phyloP scores from a whole-genome alignment of 768 basidiomycete genomes.

The Boletus sp. region DNA sequence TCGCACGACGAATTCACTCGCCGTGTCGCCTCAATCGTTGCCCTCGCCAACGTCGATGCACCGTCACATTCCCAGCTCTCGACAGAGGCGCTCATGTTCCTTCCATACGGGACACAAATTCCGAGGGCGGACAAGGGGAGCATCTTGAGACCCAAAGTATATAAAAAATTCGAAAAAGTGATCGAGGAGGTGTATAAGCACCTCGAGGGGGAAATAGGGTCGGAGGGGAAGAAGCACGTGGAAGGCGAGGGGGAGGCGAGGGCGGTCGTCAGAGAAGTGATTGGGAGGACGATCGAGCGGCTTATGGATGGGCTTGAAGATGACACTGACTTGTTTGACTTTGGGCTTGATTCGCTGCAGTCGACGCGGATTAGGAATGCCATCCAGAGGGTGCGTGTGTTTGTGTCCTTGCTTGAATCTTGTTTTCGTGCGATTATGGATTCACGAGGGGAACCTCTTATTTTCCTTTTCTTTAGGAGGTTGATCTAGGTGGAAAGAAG shows the following conservation, averaged over 20 bases:
- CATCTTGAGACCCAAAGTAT: constrained; percentile 47
- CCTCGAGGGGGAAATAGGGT: constrained; percentile 40
- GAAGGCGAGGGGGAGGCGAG: constrained; percentile 11
- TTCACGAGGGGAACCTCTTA: not conserved
- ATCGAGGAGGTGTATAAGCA: constrained; percentile 40
- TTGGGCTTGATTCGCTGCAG: constrained; percentile 54
- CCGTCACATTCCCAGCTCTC: constrained; percentile 52
- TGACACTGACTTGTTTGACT: constrained; percentile 42
- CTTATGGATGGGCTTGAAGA: constrained; percentile 16
- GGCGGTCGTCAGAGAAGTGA: constrained; percentile 10
- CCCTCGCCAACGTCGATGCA: constrained; percentile 48
- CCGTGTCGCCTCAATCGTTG: constrained; percentile 42
- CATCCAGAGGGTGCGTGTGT: constrained; percentile 36
- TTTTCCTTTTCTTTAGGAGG: constrained; percentile 3
- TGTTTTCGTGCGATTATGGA: constrained; percentile 16
- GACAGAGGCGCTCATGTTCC: constrained; percentile 47
- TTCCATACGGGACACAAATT: constrained; percentile 46
- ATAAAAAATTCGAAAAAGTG: constrained; percentile 45
- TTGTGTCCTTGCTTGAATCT: constrained; percentile 21
- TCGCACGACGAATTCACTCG: constrained; percentile 28
- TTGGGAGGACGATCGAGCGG: constrained; percentile 22
- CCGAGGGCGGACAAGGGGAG: constrained; percentile 52
- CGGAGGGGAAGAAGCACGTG: constrained; percentile 16
- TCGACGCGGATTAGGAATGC: constrained; percentile 50
- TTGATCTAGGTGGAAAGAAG: constrained; percentile 21